phyloP scores from a whole-genome alignment of 805 yeast genomes.

The Suhomyces canberraensis region DNA sequence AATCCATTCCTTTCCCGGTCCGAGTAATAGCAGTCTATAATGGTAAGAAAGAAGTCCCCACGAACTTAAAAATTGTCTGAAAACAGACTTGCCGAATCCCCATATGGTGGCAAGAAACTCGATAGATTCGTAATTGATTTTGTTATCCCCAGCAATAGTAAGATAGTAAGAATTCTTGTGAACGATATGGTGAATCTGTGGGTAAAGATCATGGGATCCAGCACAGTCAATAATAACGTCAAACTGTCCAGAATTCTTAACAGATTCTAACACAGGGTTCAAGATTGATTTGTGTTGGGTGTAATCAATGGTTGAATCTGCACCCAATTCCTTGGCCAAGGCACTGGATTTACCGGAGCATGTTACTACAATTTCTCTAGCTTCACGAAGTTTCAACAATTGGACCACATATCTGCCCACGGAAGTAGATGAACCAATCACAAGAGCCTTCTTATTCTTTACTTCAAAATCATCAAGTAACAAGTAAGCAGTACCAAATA shows the following conservation, averaged over 20 bases:
- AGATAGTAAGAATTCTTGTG: slow-evolving; percentile 50
- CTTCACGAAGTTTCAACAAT: slow-evolving; percentile 48
- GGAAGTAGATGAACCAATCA: slow-evolving; percentile 73
- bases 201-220: slow-evolving; percentile 53
- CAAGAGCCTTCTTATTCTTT: slow-evolving; percentile 47
- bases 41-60: slow-evolving; percentile 23
- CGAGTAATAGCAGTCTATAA: slow-evolving; percentile 21
- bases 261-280: slow-evolving; percentile 33
- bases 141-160: slow-evolving; percentile 56
- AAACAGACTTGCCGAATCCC: background rate
- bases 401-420: slow-evolving; percentile 60
- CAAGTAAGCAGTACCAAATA: slow-evolving; percentile 59
- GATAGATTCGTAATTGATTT: slow-evolving; percentile 28
- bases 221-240: slow-evolving; percentile 65
- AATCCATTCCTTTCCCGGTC: slow-evolving; percentile 14
- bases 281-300: slow-evolving; percentile 36
- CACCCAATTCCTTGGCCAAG: slow-evolving; percentile 50
- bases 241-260: slow-evolving; percentile 38
- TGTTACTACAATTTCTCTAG: slow-evolving; percentile 52
- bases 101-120: background rate
- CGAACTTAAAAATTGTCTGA: slow-evolving; percentile 10
- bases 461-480: slow-evolving; percentile 33
- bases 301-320: slow-evolving; percentile 57
- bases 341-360: slow-evolving; percentile 50
- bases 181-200: slow-evolving; percentile 39